Percentiles rank a stretch among this genome's conserved stretches.
Evolutionary conservation across 2,329 filamentous ascomycete genomes (phyloP).

Genomic region (Diaporthe sp.): DNA sequence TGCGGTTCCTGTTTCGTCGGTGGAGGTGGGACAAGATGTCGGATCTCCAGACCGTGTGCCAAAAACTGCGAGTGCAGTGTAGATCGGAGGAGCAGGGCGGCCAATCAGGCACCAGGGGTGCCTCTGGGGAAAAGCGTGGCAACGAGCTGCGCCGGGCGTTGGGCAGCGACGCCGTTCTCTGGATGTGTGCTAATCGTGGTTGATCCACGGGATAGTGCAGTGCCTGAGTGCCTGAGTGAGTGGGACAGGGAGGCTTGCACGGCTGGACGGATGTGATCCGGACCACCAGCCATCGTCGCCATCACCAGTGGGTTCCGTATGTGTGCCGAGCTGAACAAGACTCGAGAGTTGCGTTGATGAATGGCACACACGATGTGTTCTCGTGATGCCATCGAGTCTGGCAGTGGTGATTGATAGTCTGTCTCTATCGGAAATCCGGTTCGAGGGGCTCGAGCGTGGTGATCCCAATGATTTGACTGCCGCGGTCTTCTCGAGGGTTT

Average conservation of each 20-base stretch:
- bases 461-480: conserved; percentile 22
- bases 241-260: background rate
- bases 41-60: conserved; percentile 27
- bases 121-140: conserved; percentile 2
- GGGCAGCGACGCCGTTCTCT: conserved; percentile 12
- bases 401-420: background rate
- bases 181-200: background rate
- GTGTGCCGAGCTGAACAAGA: background rate
- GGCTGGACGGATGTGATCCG: conserved; percentile 33
- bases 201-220: conserved; percentile 23
- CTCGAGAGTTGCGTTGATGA: background rate
- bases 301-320: background rate
- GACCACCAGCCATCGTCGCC: background rate
- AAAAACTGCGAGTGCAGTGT: conserved; percentile 28
- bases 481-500: background rate
- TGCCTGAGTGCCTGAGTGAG: background rate
- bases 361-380: background rate
- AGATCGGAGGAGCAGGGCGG: conserved; percentile 27
- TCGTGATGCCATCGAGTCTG: conserved; percentile 1
- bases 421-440: background rate
- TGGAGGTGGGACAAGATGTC: conserved; percentile 24
- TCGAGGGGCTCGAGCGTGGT: conserved; percentile 14
- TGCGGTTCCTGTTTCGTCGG: conserved; percentile 17
- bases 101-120: background rate
- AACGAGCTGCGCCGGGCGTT: conserved; percentile 14